phyloP scores from a whole-genome alignment of 2,329 filamentous ascomycete genomes.

The Trichophyton rubrum region DNA sequence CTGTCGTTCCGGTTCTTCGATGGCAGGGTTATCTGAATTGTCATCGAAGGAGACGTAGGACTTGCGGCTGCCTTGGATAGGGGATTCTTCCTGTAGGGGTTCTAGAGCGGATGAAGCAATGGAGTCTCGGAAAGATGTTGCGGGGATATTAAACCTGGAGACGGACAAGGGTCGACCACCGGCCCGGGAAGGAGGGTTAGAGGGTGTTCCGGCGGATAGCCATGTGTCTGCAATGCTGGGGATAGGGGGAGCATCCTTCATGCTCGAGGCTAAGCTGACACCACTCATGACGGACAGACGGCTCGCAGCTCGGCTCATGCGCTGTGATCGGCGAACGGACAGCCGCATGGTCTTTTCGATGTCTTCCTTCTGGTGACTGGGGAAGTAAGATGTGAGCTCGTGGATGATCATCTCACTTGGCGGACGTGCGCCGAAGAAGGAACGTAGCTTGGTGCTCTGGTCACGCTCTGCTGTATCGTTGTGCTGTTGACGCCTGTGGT shows the following conservation, averaged over 20 bases:
- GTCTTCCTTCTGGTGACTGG: conserved; percentile 82
- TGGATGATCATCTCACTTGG: conserved; percentile 96
- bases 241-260: conserved; percentile 86
- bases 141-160: conserved; percentile 45
- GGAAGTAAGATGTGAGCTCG: conserved; percentile 93
- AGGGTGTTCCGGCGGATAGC: conserved; percentile 44
- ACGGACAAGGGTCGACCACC: conserved; percentile 46
- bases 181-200: conserved; percentile 39
- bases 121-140: conserved; percentile 66
- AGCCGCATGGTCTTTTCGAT: conserved; percentile 92
- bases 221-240: conserved; percentile 92
- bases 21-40: conserved; percentile 43
- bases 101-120: conserved; percentile 80
- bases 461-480: conserved; percentile 8
- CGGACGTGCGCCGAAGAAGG: conserved; percentile 79
- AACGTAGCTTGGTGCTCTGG: conserved; percentile 31
- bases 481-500: conserved; percentile 31
- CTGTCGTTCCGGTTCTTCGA: conserved; percentile 44
- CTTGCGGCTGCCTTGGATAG: conserved; percentile 76
- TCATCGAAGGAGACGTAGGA: conserved; percentile 71
- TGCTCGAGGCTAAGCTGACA: conserved; percentile 79
- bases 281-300: conserved; percentile 89
- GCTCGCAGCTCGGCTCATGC: conserved; percentile 83
- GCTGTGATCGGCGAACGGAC: conserved; percentile 78
- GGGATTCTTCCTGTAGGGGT: conserved; percentile 80